These are phyloP conservation scores for Trichoderma breve DNA, from an alignment of 2,329 filamentous ascomycete species.

Conservation along the genomic window DNA sequence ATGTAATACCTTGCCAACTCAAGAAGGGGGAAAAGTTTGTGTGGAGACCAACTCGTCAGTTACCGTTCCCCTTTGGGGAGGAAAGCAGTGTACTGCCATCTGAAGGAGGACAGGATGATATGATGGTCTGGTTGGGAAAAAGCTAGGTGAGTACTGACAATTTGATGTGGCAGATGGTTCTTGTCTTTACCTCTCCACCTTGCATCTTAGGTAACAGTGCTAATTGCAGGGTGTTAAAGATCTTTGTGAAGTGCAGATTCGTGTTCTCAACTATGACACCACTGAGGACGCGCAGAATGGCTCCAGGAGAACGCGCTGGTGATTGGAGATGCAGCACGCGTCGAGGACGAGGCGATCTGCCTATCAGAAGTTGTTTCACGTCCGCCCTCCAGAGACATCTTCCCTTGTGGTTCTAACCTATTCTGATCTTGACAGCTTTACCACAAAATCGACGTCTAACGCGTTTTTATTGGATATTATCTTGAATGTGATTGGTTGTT, in stretches of 20 bases:
- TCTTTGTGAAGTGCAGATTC: conserved; percentile 39
- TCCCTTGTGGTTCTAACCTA: conserved; percentile 29
- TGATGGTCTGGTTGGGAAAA: not conserved
- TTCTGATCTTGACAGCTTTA: conserved; percentile 27
- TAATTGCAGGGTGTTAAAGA: not conserved
- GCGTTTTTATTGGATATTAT: not conserved
- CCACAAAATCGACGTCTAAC: not conserved
- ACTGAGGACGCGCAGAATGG: conserved; percentile 41
- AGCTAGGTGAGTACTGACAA: not conserved
- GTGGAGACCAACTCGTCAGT: not conserved
- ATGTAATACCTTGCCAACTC: not conserved
- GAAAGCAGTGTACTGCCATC: not conserved
- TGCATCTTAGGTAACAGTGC: not conserved
- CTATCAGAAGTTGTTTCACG: conserved; percentile 43
- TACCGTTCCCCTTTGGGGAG: not conserved
- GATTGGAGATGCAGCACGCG: conserved; percentile 52
- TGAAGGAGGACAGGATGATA: not conserved
- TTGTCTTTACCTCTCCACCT: conserved; percentile 34
- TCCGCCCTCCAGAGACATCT: conserved; percentile 34
- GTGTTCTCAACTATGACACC: conserved; percentile 39
- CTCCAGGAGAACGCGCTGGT: conserved; percentile 40
- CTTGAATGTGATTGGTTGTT: not conserved
- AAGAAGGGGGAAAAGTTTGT: not conserved
- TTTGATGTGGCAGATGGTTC: not conserved
- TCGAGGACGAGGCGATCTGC: conserved; percentile 48